phyloP scores from a whole-genome alignment of 768 basidiomycete genomes.

The Amanita muscaria region DNA sequence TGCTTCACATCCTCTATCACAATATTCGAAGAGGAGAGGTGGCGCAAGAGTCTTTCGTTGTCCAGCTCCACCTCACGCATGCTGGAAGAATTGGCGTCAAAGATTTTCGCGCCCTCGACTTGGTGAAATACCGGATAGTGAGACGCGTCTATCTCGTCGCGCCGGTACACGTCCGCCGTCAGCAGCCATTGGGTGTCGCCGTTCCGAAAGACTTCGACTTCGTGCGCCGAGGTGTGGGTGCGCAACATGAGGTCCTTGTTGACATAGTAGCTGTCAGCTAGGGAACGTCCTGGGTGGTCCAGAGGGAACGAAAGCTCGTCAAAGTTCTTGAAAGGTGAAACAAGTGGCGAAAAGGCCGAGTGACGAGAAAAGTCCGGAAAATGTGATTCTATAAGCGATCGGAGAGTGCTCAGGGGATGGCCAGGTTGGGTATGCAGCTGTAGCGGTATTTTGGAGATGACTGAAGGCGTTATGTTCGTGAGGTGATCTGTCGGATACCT shows the following conservation, averaged over 20 bases:
- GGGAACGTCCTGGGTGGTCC: constrained; percentile 88
- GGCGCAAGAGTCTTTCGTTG: constrained; percentile 50
- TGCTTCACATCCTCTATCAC: constrained; percentile 81
- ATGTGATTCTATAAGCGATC: constrained; percentile 75
- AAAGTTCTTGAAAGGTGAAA: constrained; percentile 88
- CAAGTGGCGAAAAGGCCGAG: constrained; percentile 78
- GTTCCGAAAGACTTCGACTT: constrained; percentile 79
- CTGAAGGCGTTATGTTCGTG: constrained; percentile 82
- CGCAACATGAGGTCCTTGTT: constrained; percentile 88
- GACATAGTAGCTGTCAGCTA: constrained; percentile 93
- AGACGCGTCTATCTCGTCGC: constrained; percentile 95
- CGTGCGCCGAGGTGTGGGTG: constrained; percentile 97
- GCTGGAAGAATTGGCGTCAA: constrained; percentile 46
- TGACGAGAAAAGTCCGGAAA: constrained; percentile 67
- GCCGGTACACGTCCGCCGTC: constrained; percentile 93
- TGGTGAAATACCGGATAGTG: constrained; percentile 99
- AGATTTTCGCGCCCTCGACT: constrained; percentile 89
- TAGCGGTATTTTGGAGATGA: constrained; percentile 71
- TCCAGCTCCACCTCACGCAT: constrained; percentile 62
- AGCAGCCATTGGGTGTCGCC: constrained; percentile 82
- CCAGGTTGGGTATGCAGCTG: constrained; percentile 65
- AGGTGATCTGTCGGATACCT: constrained; percentile 66
- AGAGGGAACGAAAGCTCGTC: constrained; percentile 91
- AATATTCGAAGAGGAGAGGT: constrained; percentile 67
- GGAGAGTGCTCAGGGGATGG: constrained; percentile 86